A percentile compares a stretch with the other conserved stretches of the same genome.
Evolutionary conservation across 768 basidiomycete genomes (phyloP).

Genomic region (Crepidotus variabilis): DNA sequence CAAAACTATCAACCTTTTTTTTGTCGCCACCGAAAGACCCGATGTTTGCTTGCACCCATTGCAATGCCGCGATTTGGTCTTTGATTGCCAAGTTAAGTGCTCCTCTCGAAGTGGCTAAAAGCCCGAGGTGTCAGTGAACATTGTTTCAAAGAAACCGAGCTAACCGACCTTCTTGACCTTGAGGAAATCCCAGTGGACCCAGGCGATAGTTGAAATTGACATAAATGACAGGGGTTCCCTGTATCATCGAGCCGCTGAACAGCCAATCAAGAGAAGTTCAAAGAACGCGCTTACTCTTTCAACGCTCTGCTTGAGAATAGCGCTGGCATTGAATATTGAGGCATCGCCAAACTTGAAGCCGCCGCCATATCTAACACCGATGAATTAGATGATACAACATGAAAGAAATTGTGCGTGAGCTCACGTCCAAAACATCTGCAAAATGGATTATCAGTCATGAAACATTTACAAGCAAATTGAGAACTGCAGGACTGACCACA

Average conservation of each 20-base stretch:
- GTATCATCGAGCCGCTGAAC: background rate
- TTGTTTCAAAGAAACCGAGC: background rate
- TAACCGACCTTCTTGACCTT: slow-evolving; percentile 30
- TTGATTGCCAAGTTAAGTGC: slow-evolving; percentile 43
- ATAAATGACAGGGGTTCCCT: slow-evolving; percentile 41
- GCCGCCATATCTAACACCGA: slow-evolving; percentile 28
- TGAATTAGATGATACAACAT: background rate
- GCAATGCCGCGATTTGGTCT: slow-evolving; percentile 41
- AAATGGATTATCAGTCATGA: background rate
- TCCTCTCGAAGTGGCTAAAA: slow-evolving; percentile 27
- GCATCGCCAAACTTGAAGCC: slow-evolving; percentile 27
- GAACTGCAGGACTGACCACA: slow-evolving; percentile 23
- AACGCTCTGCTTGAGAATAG: slow-evolving; percentile 33
- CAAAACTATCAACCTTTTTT: slow-evolving; percentile 15
- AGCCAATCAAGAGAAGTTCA: background rate
- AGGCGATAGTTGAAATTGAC: slow-evolving; percentile 40
- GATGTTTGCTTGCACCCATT: slow-evolving; percentile 62
- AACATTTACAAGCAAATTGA: background rate
- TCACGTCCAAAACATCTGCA: slow-evolving; percentile 37
- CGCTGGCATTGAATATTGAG: slow-evolving; percentile 26
- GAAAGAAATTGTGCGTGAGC: slow-evolving; percentile 1
- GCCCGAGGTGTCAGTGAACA: background rate
- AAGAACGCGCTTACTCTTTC: slow-evolving; percentile 21
- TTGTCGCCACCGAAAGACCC: slow-evolving; percentile 55
- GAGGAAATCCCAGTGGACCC: slow-evolving; percentile 42